These are phyloP conservation scores for Neofusicoccum cordaticola DNA, from an alignment of 2,329 filamentous ascomycete species.

Conservation along the genomic window DNA sequence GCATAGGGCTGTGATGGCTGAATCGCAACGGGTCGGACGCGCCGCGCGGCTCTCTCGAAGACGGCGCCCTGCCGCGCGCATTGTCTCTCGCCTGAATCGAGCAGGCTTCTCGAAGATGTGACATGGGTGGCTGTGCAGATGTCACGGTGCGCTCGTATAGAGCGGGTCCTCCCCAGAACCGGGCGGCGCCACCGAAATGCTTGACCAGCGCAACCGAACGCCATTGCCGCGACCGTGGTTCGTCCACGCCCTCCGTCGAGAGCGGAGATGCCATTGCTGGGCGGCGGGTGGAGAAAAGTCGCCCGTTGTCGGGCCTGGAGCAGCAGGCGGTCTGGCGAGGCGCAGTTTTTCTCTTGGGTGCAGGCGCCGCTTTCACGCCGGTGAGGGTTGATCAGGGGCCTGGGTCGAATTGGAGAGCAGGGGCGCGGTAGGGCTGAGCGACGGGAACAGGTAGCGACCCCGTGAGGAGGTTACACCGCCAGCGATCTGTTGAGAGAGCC, in stretches of 20 bases:
- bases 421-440: constrained; percentile 7
- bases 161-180: not conserved
- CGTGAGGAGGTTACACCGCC: not conserved
- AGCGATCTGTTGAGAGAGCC: constrained; percentile 7
- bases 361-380: not conserved
- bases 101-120: not conserved
- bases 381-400: constrained; percentile 11
- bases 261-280: not conserved
- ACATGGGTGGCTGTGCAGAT: not conserved
- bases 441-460: not conserved
- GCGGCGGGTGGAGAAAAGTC: not conserved
- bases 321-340: not conserved
- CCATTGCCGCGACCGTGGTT: not conserved
- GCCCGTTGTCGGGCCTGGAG: not conserved
- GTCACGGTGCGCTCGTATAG: not conserved
- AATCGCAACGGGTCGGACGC: no score
- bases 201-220: not conserved
- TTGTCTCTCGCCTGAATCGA: not conserved
- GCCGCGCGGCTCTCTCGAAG: not conserved
- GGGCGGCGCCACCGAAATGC: constrained; percentile 5
- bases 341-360: not conserved
- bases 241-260: not conserved
- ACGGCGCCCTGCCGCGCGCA: not conserved
- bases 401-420: not conserved
- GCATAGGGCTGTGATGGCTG: not conserved